phyloP scores from a whole-genome alignment of 108 stramenopile genomes.

The Seminavis robusta region DNA sequence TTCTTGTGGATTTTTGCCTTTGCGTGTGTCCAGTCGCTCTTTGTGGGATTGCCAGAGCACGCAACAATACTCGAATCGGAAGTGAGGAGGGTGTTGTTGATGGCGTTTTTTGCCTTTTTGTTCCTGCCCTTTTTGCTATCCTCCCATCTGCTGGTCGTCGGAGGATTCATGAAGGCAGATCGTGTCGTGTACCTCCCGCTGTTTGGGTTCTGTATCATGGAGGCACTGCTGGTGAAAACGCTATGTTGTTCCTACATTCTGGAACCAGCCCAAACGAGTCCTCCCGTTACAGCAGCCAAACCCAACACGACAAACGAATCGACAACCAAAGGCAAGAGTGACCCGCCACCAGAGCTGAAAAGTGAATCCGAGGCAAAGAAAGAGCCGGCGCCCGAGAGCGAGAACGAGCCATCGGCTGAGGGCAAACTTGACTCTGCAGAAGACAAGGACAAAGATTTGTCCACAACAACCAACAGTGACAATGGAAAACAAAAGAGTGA shows the following conservation, averaged over 20 bases:
- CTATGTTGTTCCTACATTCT: too few relatives aligned
- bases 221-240: slow-evolving; percentile 23
- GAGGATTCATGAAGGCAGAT: slow-evolving; percentile 61
- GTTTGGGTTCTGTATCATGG: slow-evolving; percentile 47
- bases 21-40: slow-evolving; percentile 19
- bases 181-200: slow-evolving; percentile 54
- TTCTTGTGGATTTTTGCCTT: slow-evolving; percentile 32
- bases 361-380: too few relatives aligned
- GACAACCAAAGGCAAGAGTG: too few relatives aligned
- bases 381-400: too few relatives aligned
- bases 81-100: slow-evolving; percentile 3
- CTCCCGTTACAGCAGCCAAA: too few relatives aligned
- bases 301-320: too few relatives aligned
- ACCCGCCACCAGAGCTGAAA: too few relatives aligned
- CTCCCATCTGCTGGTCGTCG: slow-evolving; percentile 48
- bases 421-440: neutral
- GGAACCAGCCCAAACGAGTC: neutral
- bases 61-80: neutral
- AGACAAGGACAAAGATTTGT: neutral
- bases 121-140: slow-evolving; percentile 45
- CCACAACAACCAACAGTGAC: neutral
- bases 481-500: neutral
- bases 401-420: too few relatives aligned
- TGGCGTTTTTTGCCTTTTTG: slow-evolving; percentile 33
- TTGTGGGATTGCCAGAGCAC: slow-evolving; percentile 16